Evolutionary conservation across 441 rosid genomes (phyloP).

Genomic region (Populus hybrid): DNA sequence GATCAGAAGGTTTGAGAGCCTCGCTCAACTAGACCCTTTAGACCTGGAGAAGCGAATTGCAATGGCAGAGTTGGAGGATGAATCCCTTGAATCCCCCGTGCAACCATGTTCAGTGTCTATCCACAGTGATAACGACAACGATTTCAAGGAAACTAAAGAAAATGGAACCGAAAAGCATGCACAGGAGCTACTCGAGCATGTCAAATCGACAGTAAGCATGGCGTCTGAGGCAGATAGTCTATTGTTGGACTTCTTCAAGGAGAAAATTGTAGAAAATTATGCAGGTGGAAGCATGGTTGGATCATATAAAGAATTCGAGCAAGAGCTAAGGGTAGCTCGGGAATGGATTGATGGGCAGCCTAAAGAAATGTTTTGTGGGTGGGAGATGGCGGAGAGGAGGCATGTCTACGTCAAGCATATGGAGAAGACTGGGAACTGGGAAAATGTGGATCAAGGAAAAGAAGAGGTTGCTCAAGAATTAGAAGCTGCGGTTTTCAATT

Average conservation of each 20-base stretch:
- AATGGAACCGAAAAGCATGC: conserved; percentile 2
- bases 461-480: conserved; percentile 35
- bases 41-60: conserved; percentile 46
- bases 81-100: background rate
- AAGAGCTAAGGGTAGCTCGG: conserved; percentile 27
- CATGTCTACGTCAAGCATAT: conserved; percentile 41
- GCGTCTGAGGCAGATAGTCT: conserved; percentile 26
- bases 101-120: conserved; percentile 3
- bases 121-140: background rate
- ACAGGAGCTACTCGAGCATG: conserved; percentile 20
- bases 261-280: conserved; percentile 23
- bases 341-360: conserved; percentile 57
- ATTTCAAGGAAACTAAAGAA: conserved; percentile 2
- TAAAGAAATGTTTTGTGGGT: conserved; percentile 42
- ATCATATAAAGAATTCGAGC: conserved; percentile 1
- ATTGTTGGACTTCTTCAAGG: conserved; percentile 41
- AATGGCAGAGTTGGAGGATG: conserved; percentile 23
- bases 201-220: conserved; percentile 10
- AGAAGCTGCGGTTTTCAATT: conserved; percentile 43
- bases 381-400: conserved; percentile 55
- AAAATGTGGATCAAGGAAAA: conserved; percentile 28
- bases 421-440: conserved; percentile 46
- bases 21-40: conserved; percentile 38
- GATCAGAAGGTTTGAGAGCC: conserved; percentile 25
- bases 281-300: background rate